Conservation (phyloP, 2,329 filamentous ascomycete genomes). For the Alternaria sp. region DNA sequence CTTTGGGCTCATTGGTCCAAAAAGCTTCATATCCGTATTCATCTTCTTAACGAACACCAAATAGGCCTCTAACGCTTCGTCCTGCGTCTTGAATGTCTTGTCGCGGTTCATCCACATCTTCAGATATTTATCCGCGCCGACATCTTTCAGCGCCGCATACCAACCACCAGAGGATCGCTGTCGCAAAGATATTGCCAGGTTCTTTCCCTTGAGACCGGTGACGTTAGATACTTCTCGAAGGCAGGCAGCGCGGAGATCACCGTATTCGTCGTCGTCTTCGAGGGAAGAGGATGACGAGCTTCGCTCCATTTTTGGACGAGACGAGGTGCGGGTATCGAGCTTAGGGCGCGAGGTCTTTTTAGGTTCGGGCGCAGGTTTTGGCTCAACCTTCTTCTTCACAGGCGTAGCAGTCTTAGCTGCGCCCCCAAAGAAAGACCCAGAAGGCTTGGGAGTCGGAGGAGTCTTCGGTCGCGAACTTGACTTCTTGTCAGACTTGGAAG, state of each 20-base stretch:
- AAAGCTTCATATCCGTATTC: constrained; percentile 33
- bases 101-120: constrained; percentile 44
- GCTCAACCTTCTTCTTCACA: constrained; percentile 8
- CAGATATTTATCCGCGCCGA: constrained; percentile 37
- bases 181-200: constrained; percentile 30
- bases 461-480: constrained; percentile 19
- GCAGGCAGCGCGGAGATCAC: constrained; percentile 16
- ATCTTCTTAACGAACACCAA: constrained; percentile 36
- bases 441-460: constrained; percentile 14
- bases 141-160: constrained; percentile 40
- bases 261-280: constrained; percentile 11
- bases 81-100: constrained; percentile 32
- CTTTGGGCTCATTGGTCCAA: constrained; percentile 29
- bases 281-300: constrained; percentile 10
- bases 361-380: constrained; percentile 9
- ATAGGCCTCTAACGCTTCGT: constrained; percentile 38
- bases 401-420: constrained; percentile 1
- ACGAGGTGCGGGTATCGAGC: constrained; percentile 11
- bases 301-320: constrained; percentile 14
- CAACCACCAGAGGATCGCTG: constrained; percentile 33
- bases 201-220: constrained; percentile 35
- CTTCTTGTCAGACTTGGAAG: constrained; percentile 8
- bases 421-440: constrained; percentile 2
- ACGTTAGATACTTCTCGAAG: constrained; percentile 26
- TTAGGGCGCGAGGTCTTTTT: constrained; percentile 12